Base-by-base conservation (phyloP, 768 basidiomycete species). In the Calocybe cyanea region DNA sequence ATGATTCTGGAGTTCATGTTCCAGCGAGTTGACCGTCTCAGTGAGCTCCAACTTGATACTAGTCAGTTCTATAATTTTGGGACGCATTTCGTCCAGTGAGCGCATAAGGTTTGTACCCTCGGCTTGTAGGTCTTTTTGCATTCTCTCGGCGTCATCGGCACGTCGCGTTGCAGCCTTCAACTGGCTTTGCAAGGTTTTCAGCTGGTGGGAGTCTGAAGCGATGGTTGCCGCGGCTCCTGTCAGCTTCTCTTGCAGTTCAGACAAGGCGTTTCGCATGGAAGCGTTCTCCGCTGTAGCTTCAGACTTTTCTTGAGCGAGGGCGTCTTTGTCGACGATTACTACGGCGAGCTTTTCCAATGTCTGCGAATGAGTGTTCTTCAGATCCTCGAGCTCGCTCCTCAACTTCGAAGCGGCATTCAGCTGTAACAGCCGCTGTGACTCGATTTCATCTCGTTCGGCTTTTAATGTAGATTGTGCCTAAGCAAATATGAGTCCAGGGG, bases 1-100 rank as follows among this genome's bases (percentile, higher is more conserved):
- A 15, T 79, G 75, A 50, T 70, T 75, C 31, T 70, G 69, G 47
- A 87, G 52, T 7, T 72, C 68, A 41, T 73, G 70, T 47, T 82
- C 73, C 45, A 89, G 62, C 44, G 63, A 61, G 51, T 78, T 80
- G 36, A 81, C 68, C 55, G 78, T 79, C 50, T 92, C 86, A 35
- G 73, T 70, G 7, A 88, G 72, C 49, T 86, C 78, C 11, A 87
- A 65, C 60, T 84, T 88, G 49, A 71, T 75, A 30, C 81, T 77
- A 2, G 86, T 89, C 43, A 94, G 70, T 59, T 89, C 83, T 17
- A 91, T 82, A 51, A 92, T 81, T 68, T 92, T 92, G 32, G 87
- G 79, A 23, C 85, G 78, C 80, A 92, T 85, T 63, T 92, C 88
- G 51, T 92, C 84, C 49, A 92, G 66, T n/a, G 86, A 82, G 21